Conservation (phyloP, 495 filamentous ascomycete species). For the Trichocladium antarcticum region DNA sequence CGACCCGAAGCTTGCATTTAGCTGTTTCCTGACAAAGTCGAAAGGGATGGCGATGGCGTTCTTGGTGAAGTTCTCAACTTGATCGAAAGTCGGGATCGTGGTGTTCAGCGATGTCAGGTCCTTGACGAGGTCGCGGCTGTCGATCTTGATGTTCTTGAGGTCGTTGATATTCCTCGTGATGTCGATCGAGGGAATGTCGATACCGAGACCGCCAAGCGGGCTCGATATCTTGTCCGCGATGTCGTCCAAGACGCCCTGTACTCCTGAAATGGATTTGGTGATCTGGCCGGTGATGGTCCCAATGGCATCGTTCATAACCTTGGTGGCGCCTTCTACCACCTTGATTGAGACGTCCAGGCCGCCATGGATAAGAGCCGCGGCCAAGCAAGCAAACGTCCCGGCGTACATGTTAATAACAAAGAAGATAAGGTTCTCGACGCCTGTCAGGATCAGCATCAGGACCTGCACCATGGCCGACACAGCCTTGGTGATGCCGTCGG, state of each 20-base stretch:
- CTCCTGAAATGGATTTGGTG: constrained; percentile 39
- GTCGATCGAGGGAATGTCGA: constrained; percentile 42
- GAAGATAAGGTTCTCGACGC: constrained; percentile 73
- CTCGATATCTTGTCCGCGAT: constrained; percentile 39
- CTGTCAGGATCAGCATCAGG: constrained; percentile 65
- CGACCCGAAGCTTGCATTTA: constrained; percentile 52
- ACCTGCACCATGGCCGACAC: constrained; percentile 66
- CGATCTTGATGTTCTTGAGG: constrained; percentile 59
- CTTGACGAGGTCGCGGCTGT: constrained; percentile 49
- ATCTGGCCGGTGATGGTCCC: constrained; percentile 53
- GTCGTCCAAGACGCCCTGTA: constrained; percentile 52
- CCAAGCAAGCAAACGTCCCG: constrained; percentile 77
- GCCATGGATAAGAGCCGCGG: constrained; percentile 66
- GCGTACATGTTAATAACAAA: constrained; percentile 86
- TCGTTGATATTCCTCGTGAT: constrained; percentile 47
- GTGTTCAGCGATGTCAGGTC: constrained; percentile 57
- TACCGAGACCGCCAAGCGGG: constrained; percentile 22
- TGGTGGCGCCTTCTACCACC: constrained; percentile 57
- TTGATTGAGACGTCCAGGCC: constrained; percentile 57
- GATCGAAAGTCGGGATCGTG: constrained; percentile 68
- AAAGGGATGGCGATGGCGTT: constrained; percentile 66
- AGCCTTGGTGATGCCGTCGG: constrained; percentile 61
- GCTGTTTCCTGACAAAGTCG: constrained; percentile 55
- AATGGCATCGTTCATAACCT: constrained; percentile 64
- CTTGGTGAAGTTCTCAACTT: constrained; percentile 69